Evolutionary conservation across 805 yeast species (phyloP).

Genomic region (Saturnispora diversa): DNA sequence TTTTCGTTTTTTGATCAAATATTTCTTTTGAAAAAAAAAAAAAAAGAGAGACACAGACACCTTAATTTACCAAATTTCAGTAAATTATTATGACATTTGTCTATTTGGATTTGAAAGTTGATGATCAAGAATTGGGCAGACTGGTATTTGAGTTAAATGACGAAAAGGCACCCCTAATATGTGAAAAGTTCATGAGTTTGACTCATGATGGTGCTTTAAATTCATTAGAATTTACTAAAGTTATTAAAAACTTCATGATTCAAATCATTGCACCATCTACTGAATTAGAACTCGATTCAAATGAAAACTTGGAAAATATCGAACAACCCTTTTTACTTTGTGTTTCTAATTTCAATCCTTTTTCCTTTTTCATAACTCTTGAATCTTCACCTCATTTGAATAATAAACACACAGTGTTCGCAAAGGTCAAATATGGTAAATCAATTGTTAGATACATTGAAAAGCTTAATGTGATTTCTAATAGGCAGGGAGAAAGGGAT

Average conservation of each 20-base stretch:
- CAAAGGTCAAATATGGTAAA: conserved; percentile 59
- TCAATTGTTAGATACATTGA: conserved; percentile 64
- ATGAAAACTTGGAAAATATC: conserved; percentile 46
- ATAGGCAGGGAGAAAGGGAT: conserved; percentile 19
- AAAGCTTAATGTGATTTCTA: conserved; percentile 36
- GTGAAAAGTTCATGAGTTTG: conserved; percentile 41
- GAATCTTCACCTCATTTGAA: conserved; percentile 64
- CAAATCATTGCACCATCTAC: conserved; percentile 61
- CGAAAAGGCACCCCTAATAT: conserved; percentile 49
- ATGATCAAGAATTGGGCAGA: conserved; percentile 41
- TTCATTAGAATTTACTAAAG: conserved; percentile 48
- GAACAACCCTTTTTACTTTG: conserved; percentile 47
- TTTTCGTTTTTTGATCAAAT: too few relatives aligned
- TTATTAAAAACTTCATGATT: conserved; percentile 59
- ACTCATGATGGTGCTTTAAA: conserved; percentile 37
- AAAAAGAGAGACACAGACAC: too few relatives aligned
- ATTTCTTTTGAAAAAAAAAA: neutral
- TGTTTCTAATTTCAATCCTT: conserved; percentile 57
- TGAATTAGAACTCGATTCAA: conserved; percentile 35
- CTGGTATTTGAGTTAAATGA: conserved; percentile 48
- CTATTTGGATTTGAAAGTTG: conserved; percentile 37
- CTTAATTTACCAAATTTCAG: neutral
- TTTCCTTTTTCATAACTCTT: conserved; percentile 69
- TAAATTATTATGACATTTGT: conserved; percentile 4
- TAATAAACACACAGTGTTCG: conserved; percentile 74